Base-by-base conservation (phyloP, 1,284 basidiomycete genomes). In the Anthracocystis panici-leucophaei region DNA sequence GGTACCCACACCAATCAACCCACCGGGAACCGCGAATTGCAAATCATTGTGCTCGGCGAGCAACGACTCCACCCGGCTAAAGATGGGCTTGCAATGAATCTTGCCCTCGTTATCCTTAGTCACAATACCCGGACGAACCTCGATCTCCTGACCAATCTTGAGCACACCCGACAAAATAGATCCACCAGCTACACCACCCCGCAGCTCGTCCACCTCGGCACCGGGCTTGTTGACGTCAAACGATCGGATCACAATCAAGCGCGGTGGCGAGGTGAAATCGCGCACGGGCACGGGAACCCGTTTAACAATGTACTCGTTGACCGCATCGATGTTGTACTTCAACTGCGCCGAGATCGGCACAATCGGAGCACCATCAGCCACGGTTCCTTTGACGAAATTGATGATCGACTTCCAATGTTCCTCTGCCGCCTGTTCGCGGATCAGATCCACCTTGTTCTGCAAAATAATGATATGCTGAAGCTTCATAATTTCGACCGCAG, bases 151-250 rank as follows among this genome's bases (percentile, higher is more conserved):
- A 0, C 95, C 95, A 59, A 98, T 88, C 71, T 80, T 91, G 74
- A 99, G 90, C 35, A 97, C 93, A 83, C 96, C 97, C 14, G 91
- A 93, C 72, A 99, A 89, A 83, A 99, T 96, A 41, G 93, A 95
- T 41, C 96, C 96, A 87, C 96, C 96, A 18, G 96, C 97, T 33
- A 99, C 97, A 85, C 97, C 97, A 74, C 96, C 96, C 87, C 97
- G 96, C 67, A 99, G 89, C 70, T 99, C 96, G 80, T 97, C 92
- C 10, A 99, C 94, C 85, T 96, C 94, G 6, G 95, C 91, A 85
- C 96, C 96, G 12, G 96, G 96, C 88, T 97, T 98, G 90, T 99
- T 99, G 86, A 99, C 96, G 86, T 99, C 97, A 87, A 99, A 99
- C n/a, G 95, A 98, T 82, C 95, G 94, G 86, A 99, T 99, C 85